Evolutionary conservation across 305 asterid species (phyloP).

Genomic region (Salvia sclarea): DNA sequence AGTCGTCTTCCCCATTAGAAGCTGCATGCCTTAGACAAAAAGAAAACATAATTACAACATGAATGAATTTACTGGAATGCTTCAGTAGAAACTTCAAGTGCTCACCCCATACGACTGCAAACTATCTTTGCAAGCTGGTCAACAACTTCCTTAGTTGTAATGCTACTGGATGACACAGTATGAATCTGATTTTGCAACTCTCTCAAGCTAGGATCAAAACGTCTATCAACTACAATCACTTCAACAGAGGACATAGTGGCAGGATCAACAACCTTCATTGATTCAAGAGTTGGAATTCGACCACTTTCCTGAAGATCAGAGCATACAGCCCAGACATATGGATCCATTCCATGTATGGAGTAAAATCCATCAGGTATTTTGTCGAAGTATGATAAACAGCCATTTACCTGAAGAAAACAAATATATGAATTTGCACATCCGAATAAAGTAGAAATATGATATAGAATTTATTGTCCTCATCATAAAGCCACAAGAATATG

Average conservation of each 20-base stretch:
- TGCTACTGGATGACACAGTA: conserved; percentile 59
- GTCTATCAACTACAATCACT: conserved; percentile 75
- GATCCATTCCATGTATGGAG: conserved; percentile 91
- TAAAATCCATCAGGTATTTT: conserved; percentile 85
- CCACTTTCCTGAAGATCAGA: conserved; percentile 86
- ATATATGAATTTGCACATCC: conserved; percentile 15
- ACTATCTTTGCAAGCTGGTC: conserved; percentile 94
- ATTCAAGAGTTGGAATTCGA: conserved; percentile 85
- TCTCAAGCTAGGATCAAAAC: conserved; percentile 75
- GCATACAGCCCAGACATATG: conserved; percentile 92
- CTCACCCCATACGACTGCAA: conserved; percentile 95
- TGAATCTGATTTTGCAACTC: conserved; percentile 76
- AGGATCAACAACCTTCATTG: conserved; percentile 71
- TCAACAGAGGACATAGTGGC: conserved; percentile 58
- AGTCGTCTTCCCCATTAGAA: conserved; percentile 67
- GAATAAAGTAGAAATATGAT: conserved; percentile 7
- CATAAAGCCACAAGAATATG: background rate
- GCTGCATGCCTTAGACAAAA: conserved; percentile 64
- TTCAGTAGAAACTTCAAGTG: conserved; percentile 28
- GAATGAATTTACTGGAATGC: conserved; percentile 2
- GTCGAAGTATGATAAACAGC: conserved; percentile 86
- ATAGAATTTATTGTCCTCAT: background rate
- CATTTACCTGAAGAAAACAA: conserved; percentile 73
- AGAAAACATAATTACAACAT: conserved; percentile 34
- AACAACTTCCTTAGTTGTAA: conserved; percentile 73